Evolutionary conservation across 108 stramenopile species (phyloP).

Genomic region (Skeletonema grethae): DNA sequence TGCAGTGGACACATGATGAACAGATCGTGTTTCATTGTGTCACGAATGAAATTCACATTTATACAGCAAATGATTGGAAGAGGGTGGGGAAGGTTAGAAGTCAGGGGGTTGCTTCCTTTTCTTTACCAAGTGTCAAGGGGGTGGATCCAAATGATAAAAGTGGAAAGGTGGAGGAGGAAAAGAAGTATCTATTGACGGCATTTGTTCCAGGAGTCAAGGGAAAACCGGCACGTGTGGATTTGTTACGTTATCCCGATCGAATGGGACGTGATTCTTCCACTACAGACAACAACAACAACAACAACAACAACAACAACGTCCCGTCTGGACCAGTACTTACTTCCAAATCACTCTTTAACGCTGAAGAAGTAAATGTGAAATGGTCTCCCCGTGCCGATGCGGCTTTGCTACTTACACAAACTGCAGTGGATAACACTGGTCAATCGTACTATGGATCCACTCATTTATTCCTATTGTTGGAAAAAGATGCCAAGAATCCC

Average conservation of each 20-base stretch:
- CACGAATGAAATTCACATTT: constrained; percentile 82
- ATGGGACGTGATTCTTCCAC: constrained; percentile 38
- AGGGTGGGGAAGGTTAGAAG: constrained; percentile 59
- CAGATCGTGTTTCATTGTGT: constrained; percentile 59
- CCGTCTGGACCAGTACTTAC: constrained; percentile 54
- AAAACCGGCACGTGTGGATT: constrained; percentile 80
- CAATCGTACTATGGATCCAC: constrained; percentile 95
- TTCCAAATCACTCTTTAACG: constrained; percentile 80
- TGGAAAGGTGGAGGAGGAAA: constrained; percentile 10
- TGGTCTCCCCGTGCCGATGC: constrained; percentile 84
- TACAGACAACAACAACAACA: background rate
- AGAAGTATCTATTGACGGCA: constrained; percentile 64
- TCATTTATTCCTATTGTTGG: constrained; percentile 79
- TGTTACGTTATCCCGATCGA: constrained; percentile 69
- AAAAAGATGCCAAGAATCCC: constrained; percentile 36
- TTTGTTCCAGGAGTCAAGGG: constrained; percentile 89
- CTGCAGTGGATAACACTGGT: constrained; percentile 91
- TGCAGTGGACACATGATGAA: constrained; percentile 95
- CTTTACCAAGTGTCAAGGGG: constrained; percentile 46
- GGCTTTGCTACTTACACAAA: constrained; percentile 84
- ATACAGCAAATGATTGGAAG: constrained; percentile 26
- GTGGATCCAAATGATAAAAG: constrained; percentile 1
- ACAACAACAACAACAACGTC: constrained; percentile 6
- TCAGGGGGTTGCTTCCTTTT: constrained; percentile 61
- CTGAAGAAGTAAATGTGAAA: constrained; percentile 71